phyloP scores from a whole-genome alignment of 1,284 basidiomycete species.

The Rhodotorula sp. region DNA sequence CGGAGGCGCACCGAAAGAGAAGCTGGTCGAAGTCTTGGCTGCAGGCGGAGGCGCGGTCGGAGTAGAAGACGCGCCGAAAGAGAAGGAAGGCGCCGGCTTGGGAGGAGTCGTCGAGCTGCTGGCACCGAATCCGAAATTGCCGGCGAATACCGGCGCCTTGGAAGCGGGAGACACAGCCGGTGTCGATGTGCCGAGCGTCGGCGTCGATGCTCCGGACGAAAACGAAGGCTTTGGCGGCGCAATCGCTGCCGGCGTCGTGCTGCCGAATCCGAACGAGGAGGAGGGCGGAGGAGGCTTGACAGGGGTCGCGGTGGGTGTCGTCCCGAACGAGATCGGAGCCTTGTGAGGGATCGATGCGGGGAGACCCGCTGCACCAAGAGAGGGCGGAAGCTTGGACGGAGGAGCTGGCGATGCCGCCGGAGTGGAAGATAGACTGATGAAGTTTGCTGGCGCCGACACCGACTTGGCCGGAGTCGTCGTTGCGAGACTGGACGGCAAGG shows the following conservation, averaged over 20 bases:
- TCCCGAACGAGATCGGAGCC: neutral
- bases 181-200: neutral
- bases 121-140: too few species aligned
- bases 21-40: neutral
- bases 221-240: neutral
- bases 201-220: neutral
- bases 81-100: neutral
- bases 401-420: neutral
- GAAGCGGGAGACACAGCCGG: neutral
- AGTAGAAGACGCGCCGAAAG: neutral
- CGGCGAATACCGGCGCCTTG: too few species aligned
- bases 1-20: slow-evolving; percentile 9
- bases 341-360: too few species aligned
- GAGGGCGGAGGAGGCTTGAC: slow-evolving; percentile 8
- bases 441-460: neutral
- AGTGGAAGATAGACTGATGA: neutral
- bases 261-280: neutral
- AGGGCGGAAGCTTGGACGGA: neutral
- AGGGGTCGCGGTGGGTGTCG: neutral
- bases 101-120: too few species aligned
- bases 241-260: neutral
- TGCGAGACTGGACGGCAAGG: slow-evolving; percentile 6
- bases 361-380: neutral
- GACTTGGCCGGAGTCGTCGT: slow-evolving; percentile 3
- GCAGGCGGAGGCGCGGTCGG: neutral